Percentiles rank a stretch among this genome's conserved stretches.
Conservation (phyloP, 139 green algal genomes). For the Mesostigma viride region DNA sequence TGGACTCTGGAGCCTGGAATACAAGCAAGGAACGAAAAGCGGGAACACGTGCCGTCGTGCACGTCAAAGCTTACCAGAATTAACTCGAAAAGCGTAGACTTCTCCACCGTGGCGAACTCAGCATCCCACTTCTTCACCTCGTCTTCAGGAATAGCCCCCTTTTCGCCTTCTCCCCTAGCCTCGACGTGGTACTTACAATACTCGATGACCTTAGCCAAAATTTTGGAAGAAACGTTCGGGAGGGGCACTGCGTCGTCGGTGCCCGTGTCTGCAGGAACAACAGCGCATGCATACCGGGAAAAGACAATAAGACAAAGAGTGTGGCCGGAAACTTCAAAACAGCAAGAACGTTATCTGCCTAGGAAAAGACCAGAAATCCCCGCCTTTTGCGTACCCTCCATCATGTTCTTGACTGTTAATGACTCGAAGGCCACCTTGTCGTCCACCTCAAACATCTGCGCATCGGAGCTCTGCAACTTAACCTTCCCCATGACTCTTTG, state of each 20-base stretch:
- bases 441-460: constrained; percentile 41
- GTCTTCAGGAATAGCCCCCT: constrained; percentile 49
- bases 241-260: constrained; percentile 34
- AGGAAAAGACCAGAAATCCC: not conserved
- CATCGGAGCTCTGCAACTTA: constrained; percentile 37
- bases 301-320: too few relatives aligned
- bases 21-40: too few relatives aligned
- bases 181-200: constrained; percentile 93
- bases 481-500: constrained; percentile 28
- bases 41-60: too few relatives aligned
- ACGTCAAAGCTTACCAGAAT: constrained; percentile 77
- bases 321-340: too few relatives aligned
- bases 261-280: constrained; percentile 31
- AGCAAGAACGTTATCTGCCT: too few relatives aligned
- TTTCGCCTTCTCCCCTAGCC: not conserved
- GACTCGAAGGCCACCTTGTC: constrained; percentile 32
- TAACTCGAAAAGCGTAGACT: constrained; percentile 92
- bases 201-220: constrained; percentile 74
- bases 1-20: too few relatives aligned
- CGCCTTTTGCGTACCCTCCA: constrained; percentile 27
- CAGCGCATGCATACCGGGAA: too few relatives aligned
- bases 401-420: constrained; percentile 42
- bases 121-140: constrained; percentile 84
- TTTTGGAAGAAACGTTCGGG: constrained; percentile 42
- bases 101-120: constrained; percentile 96